phyloP scores from a whole-genome alignment of 164 flowering plant genomes.

The Echeveria elegans region DNA sequence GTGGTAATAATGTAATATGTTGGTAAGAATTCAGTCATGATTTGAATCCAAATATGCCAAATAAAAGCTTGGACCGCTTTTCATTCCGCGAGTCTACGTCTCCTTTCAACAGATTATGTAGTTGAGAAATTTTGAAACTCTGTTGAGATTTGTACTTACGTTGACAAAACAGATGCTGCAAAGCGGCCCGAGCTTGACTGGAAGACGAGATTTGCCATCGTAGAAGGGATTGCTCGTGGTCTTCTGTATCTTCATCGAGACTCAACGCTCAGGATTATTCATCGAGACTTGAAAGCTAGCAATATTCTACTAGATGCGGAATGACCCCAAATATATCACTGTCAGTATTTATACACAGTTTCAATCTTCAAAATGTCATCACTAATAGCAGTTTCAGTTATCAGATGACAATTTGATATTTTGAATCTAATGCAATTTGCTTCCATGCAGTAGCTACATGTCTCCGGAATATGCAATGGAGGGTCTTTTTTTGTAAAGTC shows the following conservation, averaged over 20 bases:
- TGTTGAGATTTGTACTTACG: not conserved
- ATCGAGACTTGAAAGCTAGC: constrained; percentile 69
- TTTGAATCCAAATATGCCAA: constrained; percentile 74
- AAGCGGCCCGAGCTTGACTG: constrained; percentile 41
- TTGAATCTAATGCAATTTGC: not conserved
- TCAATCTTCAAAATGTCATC: not conserved
- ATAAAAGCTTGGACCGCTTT: constrained; percentile 57
- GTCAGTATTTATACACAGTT: constrained; percentile 25
- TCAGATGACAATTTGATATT: not conserved
- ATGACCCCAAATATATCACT: constrained; percentile 78
- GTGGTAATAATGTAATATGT: too few species aligned
- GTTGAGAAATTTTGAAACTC: not conserved
- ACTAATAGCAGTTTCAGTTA: not conserved
- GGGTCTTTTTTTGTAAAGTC: constrained; percentile 50
- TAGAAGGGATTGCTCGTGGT: constrained; percentile 75
- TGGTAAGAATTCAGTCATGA: too few species aligned
- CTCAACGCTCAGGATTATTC: constrained; percentile 69
- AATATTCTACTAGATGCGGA: constrained; percentile 62
- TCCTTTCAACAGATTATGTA: not conserved
- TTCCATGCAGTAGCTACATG: constrained; percentile 44
- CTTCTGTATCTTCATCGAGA: constrained; percentile 76
- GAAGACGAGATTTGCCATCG: constrained; percentile 44
- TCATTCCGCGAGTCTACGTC: constrained; percentile 29
- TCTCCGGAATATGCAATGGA: constrained; percentile 60
- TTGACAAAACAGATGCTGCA: constrained; percentile 24